These are phyloP conservation scores for Scutellaria minor DNA, from an alignment of 257 asterid species.

Conservation along the genomic window DNA sequence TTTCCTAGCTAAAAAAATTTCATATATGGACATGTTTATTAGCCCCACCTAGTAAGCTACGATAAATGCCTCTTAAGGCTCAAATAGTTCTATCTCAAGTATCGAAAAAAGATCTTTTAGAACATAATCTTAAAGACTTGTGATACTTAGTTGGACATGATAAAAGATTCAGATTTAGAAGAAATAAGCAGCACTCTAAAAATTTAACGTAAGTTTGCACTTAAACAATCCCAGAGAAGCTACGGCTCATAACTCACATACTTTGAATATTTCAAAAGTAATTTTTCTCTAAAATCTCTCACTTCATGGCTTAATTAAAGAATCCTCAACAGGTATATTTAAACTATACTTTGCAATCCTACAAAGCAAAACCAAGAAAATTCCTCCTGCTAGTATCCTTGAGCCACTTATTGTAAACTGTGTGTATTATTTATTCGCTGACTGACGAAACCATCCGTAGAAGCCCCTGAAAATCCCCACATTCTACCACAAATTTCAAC, in stretches of 20 bases:
- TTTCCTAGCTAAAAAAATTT: background rate
- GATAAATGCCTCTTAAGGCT: background rate
- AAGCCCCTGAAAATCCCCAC: slow-evolving; percentile 4
- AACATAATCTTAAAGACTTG: background rate
- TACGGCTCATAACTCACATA: background rate
- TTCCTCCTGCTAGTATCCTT: too few species aligned
- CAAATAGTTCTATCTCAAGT: too few species aligned
- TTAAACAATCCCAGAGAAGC: background rate
- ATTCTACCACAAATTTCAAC: slow-evolving; percentile 6
- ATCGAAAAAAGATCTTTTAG: background rate
- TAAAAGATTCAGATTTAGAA: background rate
- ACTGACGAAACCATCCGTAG: background rate
- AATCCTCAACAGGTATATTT: background rate
- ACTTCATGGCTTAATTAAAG: background rate
- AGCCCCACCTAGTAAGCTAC: background rate
- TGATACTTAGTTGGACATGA: background rate
- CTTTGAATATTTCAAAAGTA: slow-evolving; percentile 3
- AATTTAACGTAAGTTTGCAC: background rate
- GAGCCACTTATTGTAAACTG: too few species aligned
- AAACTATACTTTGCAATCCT: slow-evolving; percentile 5
- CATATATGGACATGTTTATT: background rate
- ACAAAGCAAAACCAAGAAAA: background rate
- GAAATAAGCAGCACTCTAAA: background rate
- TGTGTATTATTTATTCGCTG: too few species aligned
- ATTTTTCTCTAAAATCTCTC: slow-evolving; percentile 1